These are phyloP conservation scores for Myriangium duriaei DNA, from an alignment of 2,329 filamentous ascomycete genomes.

Conservation along the genomic window DNA sequence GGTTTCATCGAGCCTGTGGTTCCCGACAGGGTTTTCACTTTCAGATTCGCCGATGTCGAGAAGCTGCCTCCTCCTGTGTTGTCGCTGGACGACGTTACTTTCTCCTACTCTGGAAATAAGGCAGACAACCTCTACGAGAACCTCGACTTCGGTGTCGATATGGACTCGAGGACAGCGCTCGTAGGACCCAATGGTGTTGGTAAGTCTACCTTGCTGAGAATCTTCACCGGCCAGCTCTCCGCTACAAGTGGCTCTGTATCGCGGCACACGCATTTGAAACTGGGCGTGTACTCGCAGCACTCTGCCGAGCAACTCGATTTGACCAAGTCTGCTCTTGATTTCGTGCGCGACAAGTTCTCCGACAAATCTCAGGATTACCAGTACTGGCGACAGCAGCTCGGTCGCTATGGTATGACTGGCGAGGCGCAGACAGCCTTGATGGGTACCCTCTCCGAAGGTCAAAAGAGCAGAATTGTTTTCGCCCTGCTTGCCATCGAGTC, in stretches of 20 bases:
- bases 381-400: constrained; percentile 97
- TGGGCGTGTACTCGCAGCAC: constrained; percentile 97
- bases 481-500: constrained; percentile 87
- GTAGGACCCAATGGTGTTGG: constrained; percentile 98
- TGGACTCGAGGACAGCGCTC: constrained; percentile 95
- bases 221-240: constrained; percentile 92
- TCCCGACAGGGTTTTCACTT: constrained; percentile 81
- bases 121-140: constrained; percentile 93
- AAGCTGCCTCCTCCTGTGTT: constrained; percentile 97
- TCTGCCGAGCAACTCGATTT: constrained; percentile 96
- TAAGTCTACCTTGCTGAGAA: constrained; percentile 88
- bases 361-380: constrained; percentile 92
- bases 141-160: constrained; percentile 96
- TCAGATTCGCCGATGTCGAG: constrained; percentile 96
- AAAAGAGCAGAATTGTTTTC: constrained; percentile 97
- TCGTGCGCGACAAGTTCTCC: constrained; percentile 89
- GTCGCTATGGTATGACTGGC: constrained; percentile 83
- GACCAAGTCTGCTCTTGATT: constrained; percentile 94
- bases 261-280: constrained; percentile 95
- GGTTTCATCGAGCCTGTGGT: constrained; percentile 90
- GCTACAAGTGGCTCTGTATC: constrained; percentile 71
- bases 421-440: constrained; percentile 93
- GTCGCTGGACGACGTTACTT: constrained; percentile 93
- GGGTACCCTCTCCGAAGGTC: constrained; percentile 93
- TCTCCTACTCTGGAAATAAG: constrained; percentile 85